Evolutionary conservation across 2,329 filamentous ascomycete genomes (phyloP).

Genomic region (Venturia pyrina): DNA sequence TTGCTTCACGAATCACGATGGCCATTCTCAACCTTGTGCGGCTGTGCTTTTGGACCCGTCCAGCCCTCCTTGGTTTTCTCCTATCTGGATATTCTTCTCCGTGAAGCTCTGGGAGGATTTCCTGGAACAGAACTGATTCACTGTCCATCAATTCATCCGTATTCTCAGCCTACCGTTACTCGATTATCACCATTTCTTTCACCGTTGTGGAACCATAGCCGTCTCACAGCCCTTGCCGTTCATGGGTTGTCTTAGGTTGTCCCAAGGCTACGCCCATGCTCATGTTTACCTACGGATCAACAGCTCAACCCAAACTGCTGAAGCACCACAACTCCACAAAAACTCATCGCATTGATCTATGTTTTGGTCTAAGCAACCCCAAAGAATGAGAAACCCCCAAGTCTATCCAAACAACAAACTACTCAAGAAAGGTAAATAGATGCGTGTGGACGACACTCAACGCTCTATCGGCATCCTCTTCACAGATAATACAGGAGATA

Average conservation of each 20-base stretch:
- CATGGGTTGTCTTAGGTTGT: too few species aligned
- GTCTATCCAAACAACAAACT: conserved; percentile 10
- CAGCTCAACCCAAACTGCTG: too few species aligned
- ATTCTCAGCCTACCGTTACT: too few species aligned
- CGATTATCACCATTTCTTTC: too few species aligned
- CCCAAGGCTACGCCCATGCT: too few species aligned
- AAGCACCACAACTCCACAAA: too few species aligned
- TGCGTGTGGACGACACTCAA: conserved; percentile 95
- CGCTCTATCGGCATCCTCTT: conserved; percentile 75
- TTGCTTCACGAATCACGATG: not conserved
- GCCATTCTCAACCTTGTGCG: not conserved
- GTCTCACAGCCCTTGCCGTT: too few species aligned
- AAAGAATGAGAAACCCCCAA: not conserved
- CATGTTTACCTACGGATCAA: too few species aligned
- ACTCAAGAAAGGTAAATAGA: conserved; percentile 91
- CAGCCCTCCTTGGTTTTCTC: not conserved
- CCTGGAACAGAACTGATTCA: not conserved
- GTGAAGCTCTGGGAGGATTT: not conserved
- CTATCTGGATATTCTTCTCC: not conserved
- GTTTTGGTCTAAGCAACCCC: not conserved
- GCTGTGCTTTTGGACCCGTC: not conserved
- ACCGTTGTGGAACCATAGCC: too few species aligned
- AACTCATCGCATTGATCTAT: too few species aligned
- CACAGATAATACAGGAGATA: conserved; percentile 3
- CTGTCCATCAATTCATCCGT: not conserved